Evolutionary conservation across 1,284 basidiomycete species (phyloP), one percentile per base, ranked within the genome.

Genomic region (Cutaneotrichosporon mucoides): DNA sequence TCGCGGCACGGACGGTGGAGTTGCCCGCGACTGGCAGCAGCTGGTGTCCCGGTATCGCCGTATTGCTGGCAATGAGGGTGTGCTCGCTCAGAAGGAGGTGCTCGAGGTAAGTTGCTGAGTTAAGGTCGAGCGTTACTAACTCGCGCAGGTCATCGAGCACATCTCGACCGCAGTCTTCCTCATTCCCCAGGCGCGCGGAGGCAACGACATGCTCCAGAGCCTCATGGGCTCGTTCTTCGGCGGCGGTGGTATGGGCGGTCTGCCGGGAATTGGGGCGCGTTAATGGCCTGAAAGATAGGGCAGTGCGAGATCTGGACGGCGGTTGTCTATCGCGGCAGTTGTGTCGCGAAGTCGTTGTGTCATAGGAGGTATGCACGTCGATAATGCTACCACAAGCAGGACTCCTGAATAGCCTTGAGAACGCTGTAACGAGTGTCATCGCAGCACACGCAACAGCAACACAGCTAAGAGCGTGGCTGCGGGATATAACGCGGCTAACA

Each of bases 201-300:
- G 86, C 62, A 84, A 81, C n/a, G 91, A 91, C 71, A 87, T 90
- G 11, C 77, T 93, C 42, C 88, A 87, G 53, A 89, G 89, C 53
- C 87, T 94, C 82, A 80, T 93, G 75, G 89, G 89, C 6, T 87
- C 86, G 2, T 81, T 94, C 72, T 87, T 93, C 55, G 85, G 87
- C 49, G 89, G 88, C 24, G 87, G 86, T 3, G 71, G 33, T 50
- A 44, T 54, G 53, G 58, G 53, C 9, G 52, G 43, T 24, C 24
- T 24, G 24, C 24, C 24, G 24, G 24, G 24, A 10, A 45, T 62
- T 36, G 60, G 60, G 1, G 57, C 56, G 38, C 54, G 61, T 9
- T 63, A 54, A 36, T 8, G 9, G 9, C 12, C 15, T 41, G 36
- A n/a, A 6, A 15, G 9, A 24, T 24, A 24, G 24, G 24, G 24